Evolutionary conservation across 768 basidiomycete genomes (phyloP).

Genomic region (Cubamyces sp.): DNA sequence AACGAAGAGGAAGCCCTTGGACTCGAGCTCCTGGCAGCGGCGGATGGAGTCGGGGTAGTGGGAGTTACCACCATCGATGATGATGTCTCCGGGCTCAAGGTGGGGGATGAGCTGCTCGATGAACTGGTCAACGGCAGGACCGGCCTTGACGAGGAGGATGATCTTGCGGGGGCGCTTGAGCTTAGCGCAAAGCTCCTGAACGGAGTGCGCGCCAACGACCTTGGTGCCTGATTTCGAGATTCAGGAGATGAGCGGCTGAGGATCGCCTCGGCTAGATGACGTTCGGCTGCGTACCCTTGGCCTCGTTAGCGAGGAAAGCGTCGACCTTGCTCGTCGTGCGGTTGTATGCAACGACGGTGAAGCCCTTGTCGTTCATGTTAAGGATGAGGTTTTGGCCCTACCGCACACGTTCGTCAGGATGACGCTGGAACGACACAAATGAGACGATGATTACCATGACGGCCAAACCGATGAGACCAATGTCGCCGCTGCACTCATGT

Average conservation of each 20-base stretch:
- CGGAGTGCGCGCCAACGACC: slow-evolving; percentile 90
- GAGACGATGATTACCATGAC: slow-evolving; percentile 75
- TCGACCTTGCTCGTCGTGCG: slow-evolving; percentile 97
- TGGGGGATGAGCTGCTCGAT: slow-evolving; percentile 86
- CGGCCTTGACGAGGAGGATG: slow-evolving; percentile 98
- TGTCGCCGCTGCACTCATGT: slow-evolving; percentile 73
- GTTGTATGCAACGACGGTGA: slow-evolving; percentile 96
- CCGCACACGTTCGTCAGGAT: slow-evolving; percentile 7
- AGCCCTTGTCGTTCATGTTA: slow-evolving; percentile 99
- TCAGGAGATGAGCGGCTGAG: slow-evolving; percentile 28
- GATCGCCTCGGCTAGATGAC: slow-evolving; percentile 17
- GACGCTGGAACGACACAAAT: slow-evolving; percentile 24
- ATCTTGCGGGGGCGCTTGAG: slow-evolving; percentile 97
- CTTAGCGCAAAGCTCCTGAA: slow-evolving; percentile 88
- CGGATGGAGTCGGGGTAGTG: slow-evolving; percentile 99
- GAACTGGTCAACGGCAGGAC: slow-evolving; percentile 93
- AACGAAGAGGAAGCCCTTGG: slow-evolving; percentile 95
- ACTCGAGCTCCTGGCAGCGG: slow-evolving; percentile 88
- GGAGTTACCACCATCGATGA: slow-evolving; percentile 99
- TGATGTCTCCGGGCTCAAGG: slow-evolving; percentile 95
- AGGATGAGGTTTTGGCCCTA: slow-evolving; percentile 97
- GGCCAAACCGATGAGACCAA: slow-evolving; percentile 97
- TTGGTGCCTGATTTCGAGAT: slow-evolving; percentile 72
- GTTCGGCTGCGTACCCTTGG: slow-evolving; percentile 77
- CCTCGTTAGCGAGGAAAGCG: slow-evolving; percentile 92